Conservation (phyloP, 495 filamentous ascomycete species). For the Penicillium pulvis region DNA sequence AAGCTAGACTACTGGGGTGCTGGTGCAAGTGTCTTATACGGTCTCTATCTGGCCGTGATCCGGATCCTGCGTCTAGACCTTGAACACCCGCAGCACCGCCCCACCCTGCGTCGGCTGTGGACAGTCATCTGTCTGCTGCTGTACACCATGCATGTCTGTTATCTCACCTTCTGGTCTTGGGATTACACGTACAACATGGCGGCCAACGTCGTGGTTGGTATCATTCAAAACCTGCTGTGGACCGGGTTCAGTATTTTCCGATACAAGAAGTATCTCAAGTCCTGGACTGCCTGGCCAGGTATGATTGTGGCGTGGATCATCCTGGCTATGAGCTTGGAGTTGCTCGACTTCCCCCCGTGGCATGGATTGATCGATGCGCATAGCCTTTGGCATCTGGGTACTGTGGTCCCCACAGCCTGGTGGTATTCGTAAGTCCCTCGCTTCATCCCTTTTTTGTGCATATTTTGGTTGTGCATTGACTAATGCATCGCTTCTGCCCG, state of each 20-base stretch:
- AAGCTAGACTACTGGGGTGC: slow-evolving; percentile 96
- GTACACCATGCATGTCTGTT: slow-evolving; percentile 78
- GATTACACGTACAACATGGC: slow-evolving; percentile 98
- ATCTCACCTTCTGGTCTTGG: slow-evolving; percentile 84
- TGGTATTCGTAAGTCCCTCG: slow-evolving; percentile 85
- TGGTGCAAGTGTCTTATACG: slow-evolving; percentile 87
- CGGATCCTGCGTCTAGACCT: slow-evolving; percentile 81
- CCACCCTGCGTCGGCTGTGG: slow-evolving; percentile 69
- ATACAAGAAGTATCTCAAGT: slow-evolving; percentile 65
- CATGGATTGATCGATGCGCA: slow-evolving; percentile 88
- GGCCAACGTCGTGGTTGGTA: slow-evolving; percentile 83
- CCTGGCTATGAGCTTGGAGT: slow-evolving; percentile 90
- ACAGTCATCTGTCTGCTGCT: slow-evolving; percentile 67
- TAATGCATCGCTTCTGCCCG: slow-evolving; percentile 20
- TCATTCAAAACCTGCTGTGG: slow-evolving; percentile 84
- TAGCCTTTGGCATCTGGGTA: slow-evolving; percentile 93
- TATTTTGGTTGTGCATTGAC: slow-evolving; percentile 14
- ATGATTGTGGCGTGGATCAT: slow-evolving; percentile 92
- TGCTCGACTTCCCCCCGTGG: slow-evolving; percentile 90
- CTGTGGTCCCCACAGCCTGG: slow-evolving; percentile 83
- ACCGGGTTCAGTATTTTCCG: slow-evolving; percentile 75
- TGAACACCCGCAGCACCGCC: slow-evolving; percentile 52
- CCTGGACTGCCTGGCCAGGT: slow-evolving; percentile 90
- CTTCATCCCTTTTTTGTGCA: slow-evolving; percentile 5
- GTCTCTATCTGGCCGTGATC: slow-evolving; percentile 80